Conservation (phyloP, 1,139 yeast species). For the Spathaspora sp. region DNA sequence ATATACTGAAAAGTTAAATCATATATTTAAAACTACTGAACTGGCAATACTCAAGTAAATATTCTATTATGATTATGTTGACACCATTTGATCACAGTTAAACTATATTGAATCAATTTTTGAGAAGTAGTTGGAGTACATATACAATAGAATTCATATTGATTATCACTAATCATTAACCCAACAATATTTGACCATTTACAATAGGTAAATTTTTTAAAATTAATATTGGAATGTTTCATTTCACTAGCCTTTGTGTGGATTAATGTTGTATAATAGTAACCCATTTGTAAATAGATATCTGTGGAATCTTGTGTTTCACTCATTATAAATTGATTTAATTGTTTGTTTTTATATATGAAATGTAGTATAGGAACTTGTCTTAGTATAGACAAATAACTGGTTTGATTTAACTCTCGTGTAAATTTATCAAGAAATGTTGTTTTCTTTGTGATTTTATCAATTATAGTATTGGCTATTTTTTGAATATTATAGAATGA, state of each 20-base stretch:
- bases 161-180: conserved; percentile 37
- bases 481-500: conserved; percentile 74
- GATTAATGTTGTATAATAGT: conserved; percentile 32
- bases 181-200: conserved; percentile 30
- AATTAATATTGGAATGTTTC: conserved; percentile 13
- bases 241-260: conserved; percentile 29
- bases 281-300: conserved; percentile 26
- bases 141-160: conserved; percentile 41
- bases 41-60: conserved; percentile 42
- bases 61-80: conserved; percentile 34
- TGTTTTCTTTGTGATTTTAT: conserved; percentile 36
- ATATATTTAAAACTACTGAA: conserved; percentile 60
- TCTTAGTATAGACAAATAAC: conserved; percentile 20
- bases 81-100: conserved; percentile 42
- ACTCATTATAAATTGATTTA: conserved; percentile 39
- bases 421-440: conserved; percentile 37
- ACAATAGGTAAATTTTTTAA: conserved; percentile 36
- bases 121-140: conserved; percentile 29
- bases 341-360: conserved; percentile 66
- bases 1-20: conserved; percentile 57
- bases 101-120: conserved; percentile 32
- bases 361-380: conserved; percentile 76
- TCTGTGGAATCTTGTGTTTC: conserved; percentile 20
- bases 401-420: conserved; percentile 25
- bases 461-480: conserved; percentile 53